Evolutionary conservation across 805 yeast species (phyloP).

Genomic region (Ogataea chonburiensis): DNA sequence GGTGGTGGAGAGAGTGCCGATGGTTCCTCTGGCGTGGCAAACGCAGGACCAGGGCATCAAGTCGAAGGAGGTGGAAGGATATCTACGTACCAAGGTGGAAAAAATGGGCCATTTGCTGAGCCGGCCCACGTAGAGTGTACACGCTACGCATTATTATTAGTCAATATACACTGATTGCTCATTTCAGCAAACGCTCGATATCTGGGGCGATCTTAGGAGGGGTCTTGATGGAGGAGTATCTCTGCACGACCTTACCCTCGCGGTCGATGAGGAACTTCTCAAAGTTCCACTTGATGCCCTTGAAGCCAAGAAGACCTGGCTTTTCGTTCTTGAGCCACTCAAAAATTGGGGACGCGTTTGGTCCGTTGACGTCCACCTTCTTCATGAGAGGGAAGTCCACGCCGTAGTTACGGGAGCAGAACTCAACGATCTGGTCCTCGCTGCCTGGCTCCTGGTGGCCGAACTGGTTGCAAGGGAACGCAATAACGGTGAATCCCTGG

Average conservation of each 20-base stretch:
- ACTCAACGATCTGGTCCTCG: conserved; percentile 64
- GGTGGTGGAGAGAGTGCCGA: conserved; percentile 89
- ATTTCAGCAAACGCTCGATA: conserved; percentile 54
- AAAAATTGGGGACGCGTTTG: conserved; percentile 75
- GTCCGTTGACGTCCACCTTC: conserved; percentile 89
- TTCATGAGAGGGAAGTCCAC: conserved; percentile 86
- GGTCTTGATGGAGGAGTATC: conserved; percentile 60
- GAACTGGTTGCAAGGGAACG: conserved; percentile 92
- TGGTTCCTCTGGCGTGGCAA: conserved; percentile 95
- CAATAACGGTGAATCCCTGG: conserved; percentile 65
- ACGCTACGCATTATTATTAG: background rate
- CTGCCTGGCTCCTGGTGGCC: conserved; percentile 75
- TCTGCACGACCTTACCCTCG: conserved; percentile 51
- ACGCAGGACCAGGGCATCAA: conserved; percentile 60
- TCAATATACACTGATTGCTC: background rate
- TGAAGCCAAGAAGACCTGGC: conserved; percentile 64
- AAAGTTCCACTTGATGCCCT: conserved; percentile 61
- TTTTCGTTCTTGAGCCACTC: conserved; percentile 65
- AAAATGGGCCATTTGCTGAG: conserved; percentile 93
- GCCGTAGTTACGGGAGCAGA: conserved; percentile 81
- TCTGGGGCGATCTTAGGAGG: conserved; percentile 61
- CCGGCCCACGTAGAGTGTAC: conserved; percentile 27
- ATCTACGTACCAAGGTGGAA: conserved; percentile 89
- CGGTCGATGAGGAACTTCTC: conserved; percentile 57
- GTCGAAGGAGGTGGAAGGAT: conserved; percentile 87